Evolutionary conservation across 1,139 yeast species (phyloP).

Genomic region (Scheffersomyces titani): DNA sequence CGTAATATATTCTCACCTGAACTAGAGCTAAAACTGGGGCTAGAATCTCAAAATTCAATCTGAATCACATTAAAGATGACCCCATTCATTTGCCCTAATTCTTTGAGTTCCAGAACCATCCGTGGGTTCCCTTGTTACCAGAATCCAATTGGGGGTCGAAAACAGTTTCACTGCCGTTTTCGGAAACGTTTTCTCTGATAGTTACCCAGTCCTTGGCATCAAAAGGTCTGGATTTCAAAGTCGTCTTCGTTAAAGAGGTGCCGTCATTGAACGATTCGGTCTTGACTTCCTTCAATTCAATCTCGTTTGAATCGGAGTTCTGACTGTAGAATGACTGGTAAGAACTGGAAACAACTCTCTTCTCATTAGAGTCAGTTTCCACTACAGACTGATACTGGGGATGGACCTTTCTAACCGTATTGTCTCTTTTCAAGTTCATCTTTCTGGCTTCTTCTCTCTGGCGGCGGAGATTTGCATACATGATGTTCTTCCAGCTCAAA

Average conservation of each 20-base stretch:
- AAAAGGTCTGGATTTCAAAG: slow-evolving; percentile 38
- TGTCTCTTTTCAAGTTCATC: neutral
- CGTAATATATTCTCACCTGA: neutral
- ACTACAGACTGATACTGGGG: neutral
- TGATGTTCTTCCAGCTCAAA: slow-evolving; percentile 65
- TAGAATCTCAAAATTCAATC: neutral
- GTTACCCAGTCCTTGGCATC: slow-evolving; percentile 34
- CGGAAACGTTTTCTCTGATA: slow-evolving; percentile 22
- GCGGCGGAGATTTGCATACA: slow-evolving; percentile 44
- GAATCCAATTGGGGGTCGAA: neutral
- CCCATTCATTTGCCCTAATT: neutral
- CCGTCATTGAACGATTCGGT: slow-evolving; percentile 69
- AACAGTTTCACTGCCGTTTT: neutral
- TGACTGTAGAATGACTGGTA: slow-evolving; percentile 46
- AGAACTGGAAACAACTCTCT: slow-evolving; percentile 51
- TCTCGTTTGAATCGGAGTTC: slow-evolving; percentile 54
- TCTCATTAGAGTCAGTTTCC: slow-evolving; percentile 14
- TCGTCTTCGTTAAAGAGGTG: slow-evolving; percentile 43
- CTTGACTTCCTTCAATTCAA: slow-evolving; percentile 52
- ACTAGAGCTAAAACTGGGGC: neutral
- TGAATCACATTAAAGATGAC: neutral
- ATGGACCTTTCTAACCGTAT: neutral
- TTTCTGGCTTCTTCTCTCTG: slow-evolving; percentile 20
- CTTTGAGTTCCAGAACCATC: neutral
- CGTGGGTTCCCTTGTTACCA: neutral